A percentile compares a stretch with the other conserved stretches of the same genome.
Evolutionary conservation across 2,329 filamentous ascomycete genomes (phyloP).

Genomic region (Monilinia vaccinii-corymbosi): DNA sequence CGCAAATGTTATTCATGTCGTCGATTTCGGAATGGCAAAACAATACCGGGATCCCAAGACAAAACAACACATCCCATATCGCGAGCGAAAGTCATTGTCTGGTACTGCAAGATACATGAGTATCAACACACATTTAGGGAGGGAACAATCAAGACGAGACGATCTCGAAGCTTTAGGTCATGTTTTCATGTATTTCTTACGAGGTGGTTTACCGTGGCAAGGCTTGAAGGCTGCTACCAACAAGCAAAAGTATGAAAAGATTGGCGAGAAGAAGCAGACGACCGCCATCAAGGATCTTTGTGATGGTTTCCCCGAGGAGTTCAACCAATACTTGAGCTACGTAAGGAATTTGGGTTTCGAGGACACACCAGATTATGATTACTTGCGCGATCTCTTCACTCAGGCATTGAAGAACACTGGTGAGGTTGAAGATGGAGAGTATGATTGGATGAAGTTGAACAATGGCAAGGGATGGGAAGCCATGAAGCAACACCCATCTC

Average conservation of each 20-base stretch:
- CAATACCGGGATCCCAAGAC: slow-evolving; percentile 98
- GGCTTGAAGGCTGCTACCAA: slow-evolving; percentile 65
- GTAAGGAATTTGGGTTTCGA: slow-evolving; percentile 97
- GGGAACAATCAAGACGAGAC: slow-evolving; percentile 92
- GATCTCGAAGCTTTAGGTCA: slow-evolving; percentile 82
- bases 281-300: slow-evolving; percentile 95
- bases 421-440: slow-evolving; percentile 94
- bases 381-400: slow-evolving; percentile 91
- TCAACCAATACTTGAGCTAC: slow-evolving; percentile 95
- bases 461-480: slow-evolving; percentile 85
- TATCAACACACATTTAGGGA: slow-evolving; percentile 96
- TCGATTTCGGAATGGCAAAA: slow-evolving; percentile 99
- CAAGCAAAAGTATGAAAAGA: slow-evolving; percentile 99
- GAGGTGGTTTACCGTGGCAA: slow-evolving; percentile 64
- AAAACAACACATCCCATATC: slow-evolving; percentile 96
- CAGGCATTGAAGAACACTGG: slow-evolving; percentile 90
- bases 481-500: slow-evolving; percentile 46
- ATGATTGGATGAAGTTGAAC: slow-evolving; percentile 99
- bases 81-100: slow-evolving; percentile 92
- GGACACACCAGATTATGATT: slow-evolving; percentile 97
- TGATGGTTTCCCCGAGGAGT: slow-evolving; percentile 92
- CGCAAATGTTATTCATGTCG: slow-evolving; percentile 96
- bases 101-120: slow-evolving; percentile 98
- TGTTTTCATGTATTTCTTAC: slow-evolving; percentile 66
- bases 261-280: slow-evolving; percentile 99